Evolutionary conservation across 2,329 filamentous ascomycete species (phyloP), one percentile per base, ranked within the genome.

Genomic region (Calycina marina): DNA sequence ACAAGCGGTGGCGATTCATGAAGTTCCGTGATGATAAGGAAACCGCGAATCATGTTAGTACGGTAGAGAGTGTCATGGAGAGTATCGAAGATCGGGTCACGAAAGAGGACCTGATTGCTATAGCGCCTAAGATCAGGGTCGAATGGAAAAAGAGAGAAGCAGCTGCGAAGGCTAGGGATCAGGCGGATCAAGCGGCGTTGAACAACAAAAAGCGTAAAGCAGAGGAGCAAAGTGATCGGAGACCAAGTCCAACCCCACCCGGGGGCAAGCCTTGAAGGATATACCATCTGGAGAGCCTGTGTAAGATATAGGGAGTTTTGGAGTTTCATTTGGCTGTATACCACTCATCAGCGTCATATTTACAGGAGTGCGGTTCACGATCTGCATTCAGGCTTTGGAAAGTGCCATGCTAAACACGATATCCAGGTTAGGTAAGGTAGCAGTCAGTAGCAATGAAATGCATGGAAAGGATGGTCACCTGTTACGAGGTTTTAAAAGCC

Each of bases 21-120:
- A 75, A 86, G 17, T 88, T 94, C 56, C 70, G 90, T 32, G 86
- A 96, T 49, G 90, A 98, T 56, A 98, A 98, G 59, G 63, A 65
- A 16, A 79, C 93, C 44, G 85, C 82, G 0, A 98, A 98, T 49
- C 86, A 96, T 56, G 77, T 81, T 38, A 75, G 63, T 12, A 88
- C 82, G 0, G 83, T 94, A 2, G 64, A 75, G 15, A 92, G 80
- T 52, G 90, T 98, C 4, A 67, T 94, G 37, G 77, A 88, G 42
- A 93, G 83, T 55, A 96, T 98, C 45, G 68, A 74, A 39, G 84
- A 94, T 48, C 75, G 74, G 2, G 84, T 98, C 8, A 80, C 73
- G 0, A 74, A 93, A 56, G 66, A 81, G 36, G 85, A 98, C 50
- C 63, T 98, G 18, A 66, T 86, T 28, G 66, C 59, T 2, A 66